phyloP scores from a whole-genome alignment of 768 basidiomycete species.

The Lactarius vividus region DNA sequence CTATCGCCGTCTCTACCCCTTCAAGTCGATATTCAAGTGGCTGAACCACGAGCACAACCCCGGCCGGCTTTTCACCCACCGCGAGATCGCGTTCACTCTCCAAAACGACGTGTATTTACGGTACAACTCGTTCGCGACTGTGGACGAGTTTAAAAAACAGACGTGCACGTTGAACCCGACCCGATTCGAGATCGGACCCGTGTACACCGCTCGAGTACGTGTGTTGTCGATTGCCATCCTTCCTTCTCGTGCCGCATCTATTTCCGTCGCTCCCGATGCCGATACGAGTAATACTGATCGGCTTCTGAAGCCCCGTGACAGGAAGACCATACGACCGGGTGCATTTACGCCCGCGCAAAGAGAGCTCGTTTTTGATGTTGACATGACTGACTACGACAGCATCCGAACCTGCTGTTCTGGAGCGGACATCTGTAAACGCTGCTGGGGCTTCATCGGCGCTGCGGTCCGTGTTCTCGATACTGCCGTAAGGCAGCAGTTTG shows the following conservation, averaged over 20 bases:
- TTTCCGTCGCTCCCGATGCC: neutral
- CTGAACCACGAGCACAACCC: constrained; percentile 87
- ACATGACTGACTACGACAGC: constrained; percentile 99
- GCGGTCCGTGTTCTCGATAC: constrained; percentile 86
- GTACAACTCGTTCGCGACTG: constrained; percentile 84
- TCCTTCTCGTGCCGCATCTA: neutral
- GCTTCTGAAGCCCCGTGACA: constrained; percentile 73
- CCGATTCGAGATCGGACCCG: constrained; percentile 95
- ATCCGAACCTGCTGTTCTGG: constrained; percentile 93
- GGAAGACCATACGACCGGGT: constrained; percentile 70
- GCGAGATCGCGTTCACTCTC: constrained; percentile 95
- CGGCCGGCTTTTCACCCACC: constrained; percentile 80
- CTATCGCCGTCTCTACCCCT: constrained; percentile 91
- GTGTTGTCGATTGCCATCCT: neutral
- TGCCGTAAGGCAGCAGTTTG: constrained; percentile 83
- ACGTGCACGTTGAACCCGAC: constrained; percentile 81
- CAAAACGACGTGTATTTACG: constrained; percentile 89
- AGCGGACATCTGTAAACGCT: constrained; percentile 85
- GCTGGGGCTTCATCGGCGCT: constrained; percentile 93
- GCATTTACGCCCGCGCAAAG: constrained; percentile 73
- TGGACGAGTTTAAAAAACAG: constrained; percentile 91
- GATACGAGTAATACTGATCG: neutral
- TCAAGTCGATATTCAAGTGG: constrained; percentile 92
- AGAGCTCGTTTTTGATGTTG: constrained; percentile 98
- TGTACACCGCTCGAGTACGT: constrained; percentile 83